These are phyloP conservation scores for Microstegium vimineum DNA, from an alignment of 176 grass and related monocot species.

Conservation along the genomic window DNA sequence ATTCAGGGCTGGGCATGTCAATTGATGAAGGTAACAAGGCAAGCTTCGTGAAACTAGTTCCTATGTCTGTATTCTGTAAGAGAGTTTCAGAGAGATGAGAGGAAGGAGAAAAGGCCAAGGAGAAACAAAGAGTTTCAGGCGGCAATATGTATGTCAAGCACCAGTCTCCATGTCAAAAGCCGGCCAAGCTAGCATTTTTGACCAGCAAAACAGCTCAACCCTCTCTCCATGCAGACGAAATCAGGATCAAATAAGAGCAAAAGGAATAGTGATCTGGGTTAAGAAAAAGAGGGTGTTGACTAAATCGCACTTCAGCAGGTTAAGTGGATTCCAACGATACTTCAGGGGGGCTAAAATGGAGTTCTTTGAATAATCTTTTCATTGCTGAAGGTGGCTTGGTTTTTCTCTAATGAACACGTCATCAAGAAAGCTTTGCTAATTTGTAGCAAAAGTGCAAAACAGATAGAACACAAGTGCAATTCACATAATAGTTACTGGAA, in stretches of 20 bases:
- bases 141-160: background rate
- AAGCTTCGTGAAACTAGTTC: background rate
- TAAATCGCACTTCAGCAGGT: background rate
- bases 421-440: background rate
- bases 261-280: background rate
- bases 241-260: background rate
- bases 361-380: background rate
- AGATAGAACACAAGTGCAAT: background rate
- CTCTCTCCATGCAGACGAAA: background rate
- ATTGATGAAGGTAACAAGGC: background rate
- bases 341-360: background rate
- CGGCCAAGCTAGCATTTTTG: background rate
- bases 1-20: background rate
- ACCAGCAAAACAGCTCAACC: background rate
- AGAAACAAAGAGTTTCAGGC: background rate
- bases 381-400: background rate
- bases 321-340: background rate
- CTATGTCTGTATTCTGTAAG: background rate
- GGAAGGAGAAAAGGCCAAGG: background rate
- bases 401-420: background rate
- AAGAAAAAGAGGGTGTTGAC: background rate
- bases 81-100: background rate
- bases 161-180: background rate
- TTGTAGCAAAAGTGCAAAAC: background rate
- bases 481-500: background rate